These are phyloP conservation scores for Solanum commersonii DNA, from an alignment of 257 asterid species.

Conservation along the genomic window DNA sequence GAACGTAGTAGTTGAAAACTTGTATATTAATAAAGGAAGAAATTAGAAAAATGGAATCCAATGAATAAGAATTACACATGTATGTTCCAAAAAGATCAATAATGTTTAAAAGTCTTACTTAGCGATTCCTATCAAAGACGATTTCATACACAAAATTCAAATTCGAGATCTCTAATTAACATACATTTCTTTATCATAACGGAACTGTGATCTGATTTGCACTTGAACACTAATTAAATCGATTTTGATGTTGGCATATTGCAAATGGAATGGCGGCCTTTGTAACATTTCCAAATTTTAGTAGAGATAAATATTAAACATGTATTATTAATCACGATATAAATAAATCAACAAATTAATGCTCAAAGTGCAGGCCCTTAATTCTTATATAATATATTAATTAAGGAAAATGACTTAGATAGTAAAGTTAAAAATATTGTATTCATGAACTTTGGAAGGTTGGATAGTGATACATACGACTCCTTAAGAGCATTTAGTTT, in stretches of 20 bases:
- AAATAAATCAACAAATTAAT: not conserved
- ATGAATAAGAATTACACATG: not conserved
- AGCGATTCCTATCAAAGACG: rapidly evolving
- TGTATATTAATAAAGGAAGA: not conserved
- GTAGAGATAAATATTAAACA: not conserved
- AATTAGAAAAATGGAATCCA: not conserved
- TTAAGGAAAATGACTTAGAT: not conserved
- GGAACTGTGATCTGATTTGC: not conserved
- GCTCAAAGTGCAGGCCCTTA: slow-evolving; percentile 10
- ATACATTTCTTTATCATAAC: not conserved
- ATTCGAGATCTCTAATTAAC: rapidly evolving
- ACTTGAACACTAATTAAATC: not conserved
- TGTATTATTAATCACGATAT: not conserved
- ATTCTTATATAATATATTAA: not conserved
- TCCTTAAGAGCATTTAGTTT: not conserved
- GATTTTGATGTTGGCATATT: not conserved
- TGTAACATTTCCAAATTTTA: not conserved
- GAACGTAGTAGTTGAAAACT: not conserved
- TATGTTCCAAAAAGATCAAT: not conserved
- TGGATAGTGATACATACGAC: not conserved
- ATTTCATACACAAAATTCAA: not conserved
- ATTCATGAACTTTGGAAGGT: not conserved
- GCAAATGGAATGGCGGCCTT: not conserved
- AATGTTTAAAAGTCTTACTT: not conserved
- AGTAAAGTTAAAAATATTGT: not conserved